A percentile compares a stretch with the other conserved stretches of the same genome.
These are phyloP conservation scores for Carallia pectinifolia DNA, from an alignment of 345 rosid genomes.

Conservation along the genomic window DNA sequence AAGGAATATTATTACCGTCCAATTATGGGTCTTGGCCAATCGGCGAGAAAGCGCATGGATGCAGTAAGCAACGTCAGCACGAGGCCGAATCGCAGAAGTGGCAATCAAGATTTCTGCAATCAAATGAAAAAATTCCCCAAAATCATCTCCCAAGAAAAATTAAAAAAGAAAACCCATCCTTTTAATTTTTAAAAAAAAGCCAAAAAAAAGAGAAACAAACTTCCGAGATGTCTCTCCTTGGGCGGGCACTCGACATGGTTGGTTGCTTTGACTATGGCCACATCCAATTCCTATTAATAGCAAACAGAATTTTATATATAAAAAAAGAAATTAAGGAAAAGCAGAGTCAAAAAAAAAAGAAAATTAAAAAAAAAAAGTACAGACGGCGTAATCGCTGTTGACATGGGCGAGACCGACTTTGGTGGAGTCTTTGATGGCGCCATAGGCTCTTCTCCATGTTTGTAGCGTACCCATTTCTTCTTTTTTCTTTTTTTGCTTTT, in stretches of 20 bases:
- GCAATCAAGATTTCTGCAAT: slow-evolving; percentile 68
- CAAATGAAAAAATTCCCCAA: neutral
- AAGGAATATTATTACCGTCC: slow-evolving; percentile 54
- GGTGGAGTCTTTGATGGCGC: slow-evolving; percentile 93
- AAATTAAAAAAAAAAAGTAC: neutral
- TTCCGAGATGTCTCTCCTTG: slow-evolving; percentile 88
- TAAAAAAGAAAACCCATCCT: neutral
- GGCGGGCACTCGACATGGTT: slow-evolving; percentile 99
- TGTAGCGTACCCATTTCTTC: slow-evolving; percentile 82
- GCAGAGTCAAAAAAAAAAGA: neutral
- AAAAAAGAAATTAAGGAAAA: slow-evolving; percentile 13
- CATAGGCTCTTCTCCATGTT: slow-evolving; percentile 93
- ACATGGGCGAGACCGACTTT: slow-evolving; percentile 99
- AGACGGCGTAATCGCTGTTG: slow-evolving; percentile 94
- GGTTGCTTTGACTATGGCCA: slow-evolving; percentile 94
- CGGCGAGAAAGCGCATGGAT: slow-evolving; percentile 81
- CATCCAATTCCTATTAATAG: slow-evolving; percentile 82
- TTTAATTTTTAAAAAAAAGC: neutral
- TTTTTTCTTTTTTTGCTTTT: neutral
- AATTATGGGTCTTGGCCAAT: slow-evolving; percentile 77
- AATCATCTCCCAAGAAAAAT: neutral
- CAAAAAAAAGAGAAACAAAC: slow-evolving; percentile 37
- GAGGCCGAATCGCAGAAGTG: slow-evolving; percentile 72
- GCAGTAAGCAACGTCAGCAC: slow-evolving; percentile 91
- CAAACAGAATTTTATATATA: neutral